Evolutionary conservation across 2,329 filamentous ascomycete species (phyloP).

Genomic region (Trichoderma guizhouense): DNA sequence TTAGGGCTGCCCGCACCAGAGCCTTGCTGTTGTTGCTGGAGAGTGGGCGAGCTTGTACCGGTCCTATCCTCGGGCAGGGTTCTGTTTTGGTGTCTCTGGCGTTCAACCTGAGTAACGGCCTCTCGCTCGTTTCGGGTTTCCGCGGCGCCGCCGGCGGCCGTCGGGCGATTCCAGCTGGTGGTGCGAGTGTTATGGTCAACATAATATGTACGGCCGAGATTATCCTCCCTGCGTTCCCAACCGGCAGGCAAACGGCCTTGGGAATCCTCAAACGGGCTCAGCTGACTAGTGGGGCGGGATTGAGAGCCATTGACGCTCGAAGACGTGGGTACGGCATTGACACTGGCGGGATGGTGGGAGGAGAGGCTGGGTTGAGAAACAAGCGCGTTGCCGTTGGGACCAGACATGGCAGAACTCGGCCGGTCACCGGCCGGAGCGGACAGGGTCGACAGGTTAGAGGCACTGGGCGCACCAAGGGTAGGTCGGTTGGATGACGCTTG

Average conservation of each 20-base stretch:
- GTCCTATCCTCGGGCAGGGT: constrained; percentile 95
- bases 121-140: constrained; percentile 73
- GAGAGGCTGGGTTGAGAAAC: constrained; percentile 42
- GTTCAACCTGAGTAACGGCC: constrained; percentile 87
- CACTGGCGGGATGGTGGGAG: constrained; percentile 46
- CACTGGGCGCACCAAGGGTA: constrained; percentile 41
- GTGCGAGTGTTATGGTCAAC: constrained; percentile 97
- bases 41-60: constrained; percentile 83
- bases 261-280: constrained; percentile 95
- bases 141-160: constrained; percentile 70
- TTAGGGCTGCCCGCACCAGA: constrained; percentile 34
- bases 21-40: constrained; percentile 53
- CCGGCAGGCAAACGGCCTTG: constrained; percentile 88
- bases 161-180: constrained; percentile 92
- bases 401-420: constrained; percentile 52
- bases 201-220: constrained; percentile 92
- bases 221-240: constrained; percentile 95
- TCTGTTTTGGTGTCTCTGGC: constrained; percentile 89
- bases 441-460: constrained; percentile 44
- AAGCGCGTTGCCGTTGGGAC: constrained; percentile 42
- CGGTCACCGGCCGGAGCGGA: constrained; percentile 44
- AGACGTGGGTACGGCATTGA: constrained; percentile 36
- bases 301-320: constrained; percentile 31
- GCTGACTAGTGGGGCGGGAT: constrained; percentile 39
- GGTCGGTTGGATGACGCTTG: constrained; percentile 45